Base-by-base conservation (phyloP, 495 filamentous ascomycete genomes). In the Aspergillus indologenus region DNA sequence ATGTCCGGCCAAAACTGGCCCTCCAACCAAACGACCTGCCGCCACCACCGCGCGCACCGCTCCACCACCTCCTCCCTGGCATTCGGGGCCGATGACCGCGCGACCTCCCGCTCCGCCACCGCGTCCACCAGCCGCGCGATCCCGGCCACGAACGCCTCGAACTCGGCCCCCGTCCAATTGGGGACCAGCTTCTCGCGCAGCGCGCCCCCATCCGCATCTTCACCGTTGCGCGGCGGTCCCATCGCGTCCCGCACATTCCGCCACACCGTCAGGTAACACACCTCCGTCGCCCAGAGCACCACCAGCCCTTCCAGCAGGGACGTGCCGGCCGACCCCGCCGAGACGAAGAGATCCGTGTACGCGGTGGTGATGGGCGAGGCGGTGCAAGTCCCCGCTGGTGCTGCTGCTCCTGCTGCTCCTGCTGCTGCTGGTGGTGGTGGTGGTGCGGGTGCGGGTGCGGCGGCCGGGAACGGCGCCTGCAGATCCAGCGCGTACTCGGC, bases 271-370 rank as follows among this genome's bases (percentile, higher is more conserved):
- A 87, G 57, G 67, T 87, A 88, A 59, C 77, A 80, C 3, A 77
- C 80, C 75, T 92, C 89, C 12, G 86, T 90, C 23, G 86, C 85
- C 86, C 88, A 92, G 19, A 91, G 78, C 20, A 89, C 81, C 9
- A 89, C 78, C 57, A 90, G 68, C 9, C 86, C 88, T 65, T 90
- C 87, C 17, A 91, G 68, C 68, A 84, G 53, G 6, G 71, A 75
- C 5, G 71, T 66, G 34, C 70, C 76, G 0, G 76, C 55, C 61
- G 77, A 76, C 15, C 71, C 75, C 17, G 75, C 79, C n/a, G 73
- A 78, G 63, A 77, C 72, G 57, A 86, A 82, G 54, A 85, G 66
- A 67, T 85, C 81, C 17, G 81, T 74, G 59, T 85, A 80, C 2
- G 74, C 76, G 26, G 26, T 29, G 3, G 26, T 29, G 3, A 29